A percentile compares a stretch with the other conserved stretches of the same genome.
Conservation (phyloP, 768 basidiomycete species). For the Pleurotus salmoneostramineus region DNA sequence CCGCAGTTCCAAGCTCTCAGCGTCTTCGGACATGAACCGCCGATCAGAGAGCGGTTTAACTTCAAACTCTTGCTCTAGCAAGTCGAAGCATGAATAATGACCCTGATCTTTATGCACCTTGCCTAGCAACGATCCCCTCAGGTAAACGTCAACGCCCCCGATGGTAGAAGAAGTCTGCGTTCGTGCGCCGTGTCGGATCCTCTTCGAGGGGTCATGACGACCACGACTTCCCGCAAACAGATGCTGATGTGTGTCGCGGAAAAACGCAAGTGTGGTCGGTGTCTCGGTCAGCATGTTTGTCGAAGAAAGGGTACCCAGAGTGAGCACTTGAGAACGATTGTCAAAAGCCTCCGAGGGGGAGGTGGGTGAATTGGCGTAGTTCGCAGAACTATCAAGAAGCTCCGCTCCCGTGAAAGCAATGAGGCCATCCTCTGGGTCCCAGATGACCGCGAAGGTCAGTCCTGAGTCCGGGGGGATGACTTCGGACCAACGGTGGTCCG, state of each 20-base stretch:
- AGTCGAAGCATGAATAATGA: conserved; percentile 24
- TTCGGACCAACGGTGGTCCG: conserved; percentile 48
- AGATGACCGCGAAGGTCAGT: conserved; percentile 56
- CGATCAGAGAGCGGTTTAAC: conserved; percentile 19
- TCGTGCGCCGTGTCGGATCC: not conserved
- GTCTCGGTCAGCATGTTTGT: conserved; percentile 15
- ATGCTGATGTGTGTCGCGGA: conserved; percentile 20
- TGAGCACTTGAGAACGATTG: conserved; percentile 21
- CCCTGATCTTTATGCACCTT: conserved; percentile 21
- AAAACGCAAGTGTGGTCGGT: conserved; percentile 20
- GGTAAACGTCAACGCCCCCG: conserved; percentile 32
- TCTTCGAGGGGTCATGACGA: not conserved
- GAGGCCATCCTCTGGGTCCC: conserved; percentile 55
- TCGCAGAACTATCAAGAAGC: conserved; percentile 28
- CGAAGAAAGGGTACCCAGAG: conserved; percentile 16
- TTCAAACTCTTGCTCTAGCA: conserved; percentile 15
- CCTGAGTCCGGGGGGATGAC: conserved; percentile 52
- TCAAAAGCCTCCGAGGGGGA: conserved; percentile 23
- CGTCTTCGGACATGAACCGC: conserved; percentile 10
- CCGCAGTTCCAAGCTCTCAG: conserved; percentile 9
- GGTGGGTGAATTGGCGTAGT: conserved; percentile 9
- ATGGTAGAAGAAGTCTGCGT: conserved; percentile 35
- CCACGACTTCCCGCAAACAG: conserved; percentile 5
- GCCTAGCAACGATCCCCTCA: conserved; percentile 24
- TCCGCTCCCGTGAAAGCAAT: conserved; percentile 52